phyloP scores from a whole-genome alignment of 768 basidiomycete species.

The Hypholoma sublateritium region DNA sequence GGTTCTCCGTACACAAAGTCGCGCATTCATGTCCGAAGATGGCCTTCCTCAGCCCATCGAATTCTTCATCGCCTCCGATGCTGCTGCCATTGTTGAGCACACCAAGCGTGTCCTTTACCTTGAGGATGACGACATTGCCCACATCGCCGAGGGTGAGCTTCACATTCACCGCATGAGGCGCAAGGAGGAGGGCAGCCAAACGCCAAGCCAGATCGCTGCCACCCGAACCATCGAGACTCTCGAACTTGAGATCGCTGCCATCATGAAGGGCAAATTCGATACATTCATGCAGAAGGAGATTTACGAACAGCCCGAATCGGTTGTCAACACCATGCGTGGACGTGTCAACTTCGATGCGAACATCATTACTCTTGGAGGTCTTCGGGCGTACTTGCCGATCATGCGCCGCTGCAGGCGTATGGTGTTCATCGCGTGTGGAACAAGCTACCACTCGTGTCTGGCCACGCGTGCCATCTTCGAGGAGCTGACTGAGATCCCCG shows the following conservation, averaged over 20 bases:
- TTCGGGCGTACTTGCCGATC: slow-evolving; percentile 92
- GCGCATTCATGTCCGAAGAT: slow-evolving; percentile 98
- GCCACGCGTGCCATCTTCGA: slow-evolving; percentile 98
- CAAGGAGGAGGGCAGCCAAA: slow-evolving; percentile 68
- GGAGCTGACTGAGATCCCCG: slow-evolving; percentile 97
- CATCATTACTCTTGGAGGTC: slow-evolving; percentile 90
- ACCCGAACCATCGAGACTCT: slow-evolving; percentile 97
- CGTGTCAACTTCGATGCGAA: slow-evolving; percentile 97
- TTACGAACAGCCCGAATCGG: slow-evolving; percentile 98
- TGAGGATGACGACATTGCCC: slow-evolving; percentile 98
- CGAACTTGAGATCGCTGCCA: slow-evolving; percentile 98
- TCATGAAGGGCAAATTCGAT: slow-evolving; percentile 99
- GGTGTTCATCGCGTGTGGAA: slow-evolving; percentile 98
- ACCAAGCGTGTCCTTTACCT: slow-evolving; percentile 98
- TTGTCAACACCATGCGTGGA: slow-evolving; percentile 99
- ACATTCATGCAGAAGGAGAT: slow-evolving; percentile 99
- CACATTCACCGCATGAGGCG: slow-evolving; percentile 98
- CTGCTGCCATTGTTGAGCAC: slow-evolving; percentile 95
- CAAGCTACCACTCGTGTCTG: slow-evolving; percentile 95
- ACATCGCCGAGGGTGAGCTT: slow-evolving; percentile 94
- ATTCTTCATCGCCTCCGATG: slow-evolving; percentile 99
- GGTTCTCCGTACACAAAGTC: slow-evolving; percentile 90
- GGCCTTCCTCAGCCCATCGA: slow-evolving; percentile 98
- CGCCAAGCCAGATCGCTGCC: slow-evolving; percentile 58
- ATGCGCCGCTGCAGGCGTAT: slow-evolving; percentile 94